Evolutionary conservation across 176 grass and related monocot genomes (phyloP), one percentile per base, ranked within the genome.

Genomic region (Leersia perrieri): DNA sequence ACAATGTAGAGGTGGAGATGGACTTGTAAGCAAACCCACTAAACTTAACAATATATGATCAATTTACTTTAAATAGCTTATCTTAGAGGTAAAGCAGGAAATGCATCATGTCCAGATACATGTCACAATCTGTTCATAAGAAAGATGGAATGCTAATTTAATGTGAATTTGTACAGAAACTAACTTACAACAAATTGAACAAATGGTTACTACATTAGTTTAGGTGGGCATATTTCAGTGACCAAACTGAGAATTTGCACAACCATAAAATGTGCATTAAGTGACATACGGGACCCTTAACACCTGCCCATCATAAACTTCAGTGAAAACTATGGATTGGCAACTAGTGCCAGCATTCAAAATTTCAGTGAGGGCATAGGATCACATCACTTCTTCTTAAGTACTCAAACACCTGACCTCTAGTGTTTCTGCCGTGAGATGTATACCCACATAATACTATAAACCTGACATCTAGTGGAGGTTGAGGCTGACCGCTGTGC

Each of bases 81-180:
- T 81, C 51, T 61, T 7, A 32, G 20, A 80, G 61, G 27, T 71
- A 71, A 81, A 81, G 25, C 38, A 14, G 12, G 36, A 58, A 42
- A 72, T 0, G 13, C 31, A 81, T 15, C 32, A 55, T 34, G 11
- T 61, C 36, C 26, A 41, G 35, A 70, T 40, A 26, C 62, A 78
- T 0, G 25, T 14, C 8, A 20, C 23, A 20, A 29, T 58, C 39
- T 71, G 25, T 71, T 71, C 12, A 18, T 29, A 9, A 44, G 7
- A 70, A 70, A 70, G 68, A 71, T 44, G 25, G 68, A n/a, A 70
- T 9, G 13, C 39, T 44, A 25, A 42, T 28, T 70, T 16, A 28
- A n/a, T n/a, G 68, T 42, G 68, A 70, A 7, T 70, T 42, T 44
- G 41, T 44, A 26, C 26, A 26, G n/a, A 22, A 70, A 70, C 26